A percentile compares a stretch with the other conserved stretches of the same genome.
phyloP scores from a whole-genome alignment of 108 stramenopile species.

The Parmales sp. region DNA sequence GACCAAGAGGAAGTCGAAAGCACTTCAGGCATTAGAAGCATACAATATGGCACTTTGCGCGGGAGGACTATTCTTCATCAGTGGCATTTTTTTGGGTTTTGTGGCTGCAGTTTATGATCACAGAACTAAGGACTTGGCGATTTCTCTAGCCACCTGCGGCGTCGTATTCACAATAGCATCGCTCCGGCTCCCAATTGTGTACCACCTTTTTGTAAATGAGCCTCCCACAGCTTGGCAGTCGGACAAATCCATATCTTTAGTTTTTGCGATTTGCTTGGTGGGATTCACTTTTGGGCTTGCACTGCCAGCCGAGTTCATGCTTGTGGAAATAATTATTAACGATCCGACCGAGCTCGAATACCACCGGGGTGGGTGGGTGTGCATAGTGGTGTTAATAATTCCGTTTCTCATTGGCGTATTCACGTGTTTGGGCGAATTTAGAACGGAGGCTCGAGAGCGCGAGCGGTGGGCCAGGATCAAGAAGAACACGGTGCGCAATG shows the following conservation, averaged over 20 bases:
- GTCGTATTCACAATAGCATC: neutral
- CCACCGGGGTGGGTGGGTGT: conserved; percentile 1
- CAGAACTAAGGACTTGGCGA: neutral
- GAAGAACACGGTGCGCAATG: too few species aligned
- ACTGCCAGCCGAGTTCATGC: conserved; percentile 2
- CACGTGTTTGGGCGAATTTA: too few species aligned
- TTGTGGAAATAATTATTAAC: neutral
- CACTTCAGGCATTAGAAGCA: too few species aligned
- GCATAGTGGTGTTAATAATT: neutral
- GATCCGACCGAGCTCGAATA: neutral
- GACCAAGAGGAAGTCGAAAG: too few species aligned
- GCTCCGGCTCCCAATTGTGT: neutral
- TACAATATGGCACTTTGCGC: too few species aligned
- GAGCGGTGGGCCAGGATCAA: too few species aligned
- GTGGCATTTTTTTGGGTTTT: neutral
- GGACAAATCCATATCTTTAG: neutral
- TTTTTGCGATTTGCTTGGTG: neutral
- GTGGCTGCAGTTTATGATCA: neutral
- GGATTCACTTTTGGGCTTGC: neutral
- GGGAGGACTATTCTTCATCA: neutral
- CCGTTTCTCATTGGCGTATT: neutral
- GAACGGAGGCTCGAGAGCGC: too few species aligned
- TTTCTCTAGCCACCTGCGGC: neutral
- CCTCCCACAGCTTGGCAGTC: neutral
- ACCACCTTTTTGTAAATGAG: neutral